These are phyloP conservation scores for Syncephalastrum sp. DNA, from an alignment of 371 early-diverging fungal genomes.

Conservation along the genomic window DNA sequence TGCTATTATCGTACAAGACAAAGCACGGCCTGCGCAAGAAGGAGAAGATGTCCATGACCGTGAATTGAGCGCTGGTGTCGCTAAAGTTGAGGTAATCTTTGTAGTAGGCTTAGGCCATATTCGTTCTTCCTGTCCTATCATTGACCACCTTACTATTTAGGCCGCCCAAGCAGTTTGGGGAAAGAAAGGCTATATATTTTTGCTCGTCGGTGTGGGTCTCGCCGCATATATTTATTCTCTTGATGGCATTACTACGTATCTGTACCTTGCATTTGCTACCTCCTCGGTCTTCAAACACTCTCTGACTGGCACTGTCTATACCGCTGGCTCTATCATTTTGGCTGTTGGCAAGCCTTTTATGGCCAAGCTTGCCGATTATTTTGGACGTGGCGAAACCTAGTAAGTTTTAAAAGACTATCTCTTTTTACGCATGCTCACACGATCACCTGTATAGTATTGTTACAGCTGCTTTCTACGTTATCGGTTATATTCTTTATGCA, in stretches of 20 bases:
- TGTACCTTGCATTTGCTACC: slow-evolving; percentile 14
- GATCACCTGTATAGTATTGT: slow-evolving; percentile 8
- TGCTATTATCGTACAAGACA: too few species aligned
- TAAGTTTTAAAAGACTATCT: background rate
- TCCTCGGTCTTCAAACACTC: slow-evolving; percentile 16
- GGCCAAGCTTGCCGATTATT: slow-evolving; percentile 23
- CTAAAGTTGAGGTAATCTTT: slow-evolving; percentile 14
- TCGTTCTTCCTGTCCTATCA: background rate
- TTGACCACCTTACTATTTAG: background rate
- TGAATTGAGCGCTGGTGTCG: slow-evolving; percentile 9
- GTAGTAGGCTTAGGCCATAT: too few species aligned
- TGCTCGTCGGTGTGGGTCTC: slow-evolving; percentile 11
- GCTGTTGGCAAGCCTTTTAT: slow-evolving; percentile 20
- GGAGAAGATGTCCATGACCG: too few species aligned
- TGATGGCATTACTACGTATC: slow-evolving; percentile 17
- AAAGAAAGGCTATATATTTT: slow-evolving; percentile 11
- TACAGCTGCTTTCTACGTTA: slow-evolving; percentile 8
- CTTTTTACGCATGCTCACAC: background rate
- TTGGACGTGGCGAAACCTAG: slow-evolving; percentile 22
- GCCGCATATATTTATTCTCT: slow-evolving; percentile 18
- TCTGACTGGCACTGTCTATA: slow-evolving; percentile 14
- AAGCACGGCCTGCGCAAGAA: too few species aligned
- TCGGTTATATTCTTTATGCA: slow-evolving; percentile 21
- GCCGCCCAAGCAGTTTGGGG: slow-evolving; percentile 24
- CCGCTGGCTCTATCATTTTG: slow-evolving; percentile 19